Percentiles rank a stretch among this genome's conserved stretches.
phyloP scores from a whole-genome alignment of 129 eudicot species.

The Saposhnikovia divaricata region DNA sequence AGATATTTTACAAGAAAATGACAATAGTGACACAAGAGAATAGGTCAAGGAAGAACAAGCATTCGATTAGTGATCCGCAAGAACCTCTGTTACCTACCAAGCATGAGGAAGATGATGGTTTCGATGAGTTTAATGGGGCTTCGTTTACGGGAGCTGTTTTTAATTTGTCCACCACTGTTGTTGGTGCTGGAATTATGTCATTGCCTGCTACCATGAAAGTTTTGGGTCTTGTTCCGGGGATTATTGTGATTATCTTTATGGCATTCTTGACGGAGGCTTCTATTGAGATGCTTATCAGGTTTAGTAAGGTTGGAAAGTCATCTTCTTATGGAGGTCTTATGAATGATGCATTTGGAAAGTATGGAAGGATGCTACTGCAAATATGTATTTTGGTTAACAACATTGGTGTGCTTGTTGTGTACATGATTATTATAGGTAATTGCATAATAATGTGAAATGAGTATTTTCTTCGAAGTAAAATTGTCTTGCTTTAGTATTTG shows the following conservation, averaged over 20 bases:
- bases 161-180: conserved; percentile 79
- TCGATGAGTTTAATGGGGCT: conserved; percentile 89
- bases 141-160: conserved; percentile 78
- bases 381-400: conserved; percentile 71
- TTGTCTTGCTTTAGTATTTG: conserved; percentile 6
- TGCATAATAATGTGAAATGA: neutral
- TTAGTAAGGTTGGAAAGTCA: conserved; percentile 53
- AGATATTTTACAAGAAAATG: conserved; percentile 27
- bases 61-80: conserved; percentile 47
- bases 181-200: conserved; percentile 98
- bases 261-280: conserved; percentile 78
- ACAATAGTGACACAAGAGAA: conserved; percentile 53
- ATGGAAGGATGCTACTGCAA: conserved; percentile 72
- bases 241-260: conserved; percentile 52
- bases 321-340: conserved; percentile 75
- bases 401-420: conserved; percentile 71
- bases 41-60: conserved; percentile 57
- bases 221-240: conserved; percentile 72
- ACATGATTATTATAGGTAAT: conserved; percentile 90
- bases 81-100: conserved; percentile 74
- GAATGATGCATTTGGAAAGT: conserved; percentile 79
- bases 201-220: conserved; percentile 93
- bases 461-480: neutral
- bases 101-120: conserved; percentile 65
- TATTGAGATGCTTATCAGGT: conserved; percentile 64